These are phyloP conservation scores for Eimeria falciformis DNA, from an alignment of 169 alveolate species.

Conservation along the genomic window DNA sequence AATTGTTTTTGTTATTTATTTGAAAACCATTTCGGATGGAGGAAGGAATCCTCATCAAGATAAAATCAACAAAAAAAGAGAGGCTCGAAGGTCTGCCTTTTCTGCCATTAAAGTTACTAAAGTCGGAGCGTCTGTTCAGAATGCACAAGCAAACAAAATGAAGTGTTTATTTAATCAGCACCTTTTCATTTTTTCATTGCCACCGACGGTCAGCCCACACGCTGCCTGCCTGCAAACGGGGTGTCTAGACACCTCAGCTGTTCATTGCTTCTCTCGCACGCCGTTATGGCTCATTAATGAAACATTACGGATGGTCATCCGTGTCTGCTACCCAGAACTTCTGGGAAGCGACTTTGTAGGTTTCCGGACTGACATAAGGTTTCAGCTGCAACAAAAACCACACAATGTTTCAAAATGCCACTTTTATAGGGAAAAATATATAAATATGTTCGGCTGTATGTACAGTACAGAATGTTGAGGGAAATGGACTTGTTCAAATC, in stretches of 20 bases:
- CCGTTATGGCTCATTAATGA: too few species aligned
- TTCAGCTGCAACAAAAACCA: not conserved
- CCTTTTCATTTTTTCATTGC: too few species aligned
- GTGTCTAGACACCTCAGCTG: too few species aligned
- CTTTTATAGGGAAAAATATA: not conserved
- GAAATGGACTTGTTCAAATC: not conserved
- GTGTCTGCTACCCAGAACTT: slow-evolving; percentile 1
- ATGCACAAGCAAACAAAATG: not conserved
- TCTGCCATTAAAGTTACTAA: too few species aligned
- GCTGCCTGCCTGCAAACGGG: too few species aligned
- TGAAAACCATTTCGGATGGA: not conserved
- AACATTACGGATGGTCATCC: not conserved
- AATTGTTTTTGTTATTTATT: too few species aligned
- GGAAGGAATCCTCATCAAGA: not conserved
- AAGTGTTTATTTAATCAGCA: not conserved
- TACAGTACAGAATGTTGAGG: too few species aligned
- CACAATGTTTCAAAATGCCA: not conserved
- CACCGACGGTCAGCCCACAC: too few species aligned
- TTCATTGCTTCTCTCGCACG: too few species aligned
- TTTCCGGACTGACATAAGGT: slow-evolving; percentile 49
- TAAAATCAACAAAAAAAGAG: too few species aligned
- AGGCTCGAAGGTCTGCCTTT: not conserved
- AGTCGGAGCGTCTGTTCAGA: not conserved
- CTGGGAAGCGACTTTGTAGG: slow-evolving; percentile 41
- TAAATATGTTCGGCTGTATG: not conserved